Percentiles rank a stretch among this genome's conserved stretches.
phyloP scores from a whole-genome alignment of 257 asterid species.

The Rhazya stricta region DNA sequence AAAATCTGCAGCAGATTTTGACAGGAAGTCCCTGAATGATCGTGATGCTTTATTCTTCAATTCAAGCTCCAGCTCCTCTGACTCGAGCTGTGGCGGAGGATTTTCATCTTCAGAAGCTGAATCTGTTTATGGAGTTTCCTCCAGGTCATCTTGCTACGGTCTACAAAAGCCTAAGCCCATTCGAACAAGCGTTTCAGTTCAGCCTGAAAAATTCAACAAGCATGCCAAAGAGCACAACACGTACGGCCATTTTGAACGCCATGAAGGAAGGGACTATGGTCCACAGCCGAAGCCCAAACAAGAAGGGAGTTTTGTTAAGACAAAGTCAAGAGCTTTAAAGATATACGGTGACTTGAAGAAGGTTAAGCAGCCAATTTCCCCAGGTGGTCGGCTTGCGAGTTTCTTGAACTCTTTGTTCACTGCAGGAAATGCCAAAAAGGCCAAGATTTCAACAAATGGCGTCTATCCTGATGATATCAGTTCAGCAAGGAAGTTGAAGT shows the following conservation, averaged over 20 bases:
- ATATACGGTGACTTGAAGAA: conserved; percentile 77
- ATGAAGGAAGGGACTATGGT: conserved; percentile 8
- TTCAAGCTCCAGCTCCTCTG: conserved; percentile 72
- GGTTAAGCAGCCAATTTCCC: conserved; percentile 83
- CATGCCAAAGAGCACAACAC: conserved; percentile 10
- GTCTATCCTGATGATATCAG: conserved; percentile 9
- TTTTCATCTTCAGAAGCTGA: conserved; percentile 63
- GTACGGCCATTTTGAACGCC: conserved; percentile 9
- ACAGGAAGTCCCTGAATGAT: conserved; percentile 31
- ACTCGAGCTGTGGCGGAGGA: conserved; percentile 50
- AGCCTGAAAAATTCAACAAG: conserved; percentile 22
- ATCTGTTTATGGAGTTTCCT: conserved; percentile 17
- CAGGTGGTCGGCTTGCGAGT: conserved; percentile 70
- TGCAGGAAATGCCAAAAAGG: conserved; percentile 48
- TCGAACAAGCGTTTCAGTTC: conserved; percentile 38
- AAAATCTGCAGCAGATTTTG: conserved; percentile 49
- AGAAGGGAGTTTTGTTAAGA: conserved; percentile 54
- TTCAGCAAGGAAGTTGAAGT: conserved; percentile 25
- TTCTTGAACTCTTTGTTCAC: conserved; percentile 72
- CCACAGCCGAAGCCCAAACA: conserved; percentile 35
- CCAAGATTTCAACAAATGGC: conserved; percentile 32
- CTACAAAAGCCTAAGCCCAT: conserved; percentile 58
- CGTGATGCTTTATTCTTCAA: conserved; percentile 22
- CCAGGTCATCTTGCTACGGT: conserved; percentile 27
- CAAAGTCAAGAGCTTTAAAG: conserved; percentile 69